Evolutionary conservation across 495 filamentous ascomycete species (phyloP).

Genomic region (Annulohypoxylon maeteangense): DNA sequence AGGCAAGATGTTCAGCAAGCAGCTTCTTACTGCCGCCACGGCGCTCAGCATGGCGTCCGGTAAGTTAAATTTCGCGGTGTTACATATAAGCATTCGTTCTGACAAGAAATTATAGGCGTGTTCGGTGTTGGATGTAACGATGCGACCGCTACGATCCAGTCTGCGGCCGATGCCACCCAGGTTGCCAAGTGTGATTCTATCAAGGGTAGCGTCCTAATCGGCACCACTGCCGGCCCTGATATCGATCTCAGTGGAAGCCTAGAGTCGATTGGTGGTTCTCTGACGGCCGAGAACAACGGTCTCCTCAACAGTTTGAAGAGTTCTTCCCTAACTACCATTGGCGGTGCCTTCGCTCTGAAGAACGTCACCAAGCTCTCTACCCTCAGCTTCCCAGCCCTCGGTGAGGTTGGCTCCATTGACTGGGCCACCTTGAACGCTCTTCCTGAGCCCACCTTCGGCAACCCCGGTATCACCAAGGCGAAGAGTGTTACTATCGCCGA

Average conservation of each 20-base stretch:
- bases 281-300: conserved; percentile 69
- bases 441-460: conserved; percentile 71
- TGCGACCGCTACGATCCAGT: conserved; percentile 68
- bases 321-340: conserved; percentile 57
- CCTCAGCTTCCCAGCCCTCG: conserved; percentile 72
- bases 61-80: conserved; percentile 54
- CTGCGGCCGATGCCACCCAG: conserved; percentile 75
- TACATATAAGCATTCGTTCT: neutral
- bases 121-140: conserved; percentile 56
- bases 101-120: conserved; percentile 8
- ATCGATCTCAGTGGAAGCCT: conserved; percentile 67
- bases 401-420: conserved; percentile 68
- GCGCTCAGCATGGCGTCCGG: conserved; percentile 70
- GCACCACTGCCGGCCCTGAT: conserved; percentile 58
- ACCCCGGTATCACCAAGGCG: conserved; percentile 69
- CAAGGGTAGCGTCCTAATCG: conserved; percentile 75
- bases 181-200: conserved; percentile 74
- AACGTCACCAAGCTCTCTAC: conserved; percentile 72
- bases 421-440: conserved; percentile 81
- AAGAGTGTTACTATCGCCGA: conserved; percentile 77
- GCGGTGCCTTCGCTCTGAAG: conserved; percentile 72
- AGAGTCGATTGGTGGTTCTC: conserved; percentile 71
- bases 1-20: conserved; percentile 77
- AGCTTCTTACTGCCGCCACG: conserved; percentile 78
- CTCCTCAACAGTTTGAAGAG: conserved; percentile 67